phyloP scores from a whole-genome alignment of 108 stramenopile species.

The Fistulifera solaris region DNA sequence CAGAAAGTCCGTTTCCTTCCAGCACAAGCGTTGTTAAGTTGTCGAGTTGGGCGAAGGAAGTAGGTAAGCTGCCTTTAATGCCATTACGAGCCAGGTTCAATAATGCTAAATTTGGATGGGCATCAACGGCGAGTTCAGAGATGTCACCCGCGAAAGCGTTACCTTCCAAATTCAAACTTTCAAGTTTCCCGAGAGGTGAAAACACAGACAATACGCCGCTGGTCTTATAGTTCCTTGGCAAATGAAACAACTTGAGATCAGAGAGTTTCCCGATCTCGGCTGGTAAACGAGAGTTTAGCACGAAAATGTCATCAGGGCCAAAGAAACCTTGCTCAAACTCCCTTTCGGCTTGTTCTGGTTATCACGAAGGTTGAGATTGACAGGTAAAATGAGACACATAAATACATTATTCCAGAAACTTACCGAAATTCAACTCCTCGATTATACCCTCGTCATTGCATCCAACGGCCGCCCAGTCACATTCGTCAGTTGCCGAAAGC shows the following conservation, averaged over 20 bases:
- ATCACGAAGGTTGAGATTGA: too few relatives aligned
- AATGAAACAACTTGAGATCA: not conserved
- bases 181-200: not conserved
- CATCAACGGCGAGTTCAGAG: conserved; percentile 19
- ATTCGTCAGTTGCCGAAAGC: not conserved
- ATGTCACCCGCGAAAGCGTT: conserved; percentile 28
- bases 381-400: too few relatives aligned
- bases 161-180: not conserved
- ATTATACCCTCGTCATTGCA: conserved; percentile 9
- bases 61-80: conserved; percentile 19
- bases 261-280: not conserved
- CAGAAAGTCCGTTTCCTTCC: conserved; percentile 22
- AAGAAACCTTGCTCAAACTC: too few relatives aligned
- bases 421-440: conserved; percentile 17
- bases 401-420: conserved; percentile 3
- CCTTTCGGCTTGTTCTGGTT: too few relatives aligned
- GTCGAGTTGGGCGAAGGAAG: conserved; percentile 6
- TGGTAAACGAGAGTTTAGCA: not conserved
- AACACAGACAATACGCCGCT: not conserved
- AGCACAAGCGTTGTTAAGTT: conserved; percentile 23
- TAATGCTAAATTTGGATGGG: conserved; percentile 10
- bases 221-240: not conserved
- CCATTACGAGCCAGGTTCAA: conserved; percentile 19
- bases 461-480: not conserved
- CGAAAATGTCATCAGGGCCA: not conserved